Evolutionary conservation across 176 grass and related monocot species (phyloP).

Genomic region (Neostapfia colusana): DNA sequence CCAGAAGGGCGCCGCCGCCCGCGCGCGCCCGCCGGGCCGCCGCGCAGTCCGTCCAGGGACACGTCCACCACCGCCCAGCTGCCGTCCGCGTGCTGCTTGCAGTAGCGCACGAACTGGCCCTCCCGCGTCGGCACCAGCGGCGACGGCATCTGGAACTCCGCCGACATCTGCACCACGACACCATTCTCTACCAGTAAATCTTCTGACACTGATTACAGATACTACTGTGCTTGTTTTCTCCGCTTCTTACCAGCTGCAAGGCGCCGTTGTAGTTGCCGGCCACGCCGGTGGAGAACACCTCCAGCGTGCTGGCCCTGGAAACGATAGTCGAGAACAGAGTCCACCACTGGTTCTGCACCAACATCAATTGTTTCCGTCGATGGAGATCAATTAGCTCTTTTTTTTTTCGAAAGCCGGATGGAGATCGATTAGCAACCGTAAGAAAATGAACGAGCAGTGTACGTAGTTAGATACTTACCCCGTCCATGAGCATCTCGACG

Average conservation of each 20-base stretch:
- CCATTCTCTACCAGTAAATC: neutral
- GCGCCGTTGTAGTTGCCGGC: conserved; percentile 86
- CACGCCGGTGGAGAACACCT: conserved; percentile 78
- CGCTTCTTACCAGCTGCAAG: conserved; percentile 58
- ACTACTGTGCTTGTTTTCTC: no score
- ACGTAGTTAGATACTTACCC: conserved; percentile 46
- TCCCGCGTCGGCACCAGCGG: conserved; percentile 79
- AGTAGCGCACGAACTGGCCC: conserved; percentile 78
- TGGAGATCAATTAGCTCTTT: neutral
- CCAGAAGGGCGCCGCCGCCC: conserved; percentile 71
- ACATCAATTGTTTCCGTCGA: neutral
- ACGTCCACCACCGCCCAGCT: conserved; percentile 88
- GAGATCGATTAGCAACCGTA: neutral
- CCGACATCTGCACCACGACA: conserved; percentile 55
- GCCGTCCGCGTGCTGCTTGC: conserved; percentile 73
- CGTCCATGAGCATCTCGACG: conserved; percentile 85
- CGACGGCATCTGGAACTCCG: conserved; percentile 80
- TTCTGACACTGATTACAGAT: neutral
- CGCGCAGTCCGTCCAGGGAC: conserved; percentile 60
- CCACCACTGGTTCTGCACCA: conserved; percentile 66
- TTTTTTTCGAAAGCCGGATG: no score
- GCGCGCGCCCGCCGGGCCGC: neutral
- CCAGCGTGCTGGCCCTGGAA: conserved; percentile 55
- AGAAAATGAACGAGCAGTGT: neutral
- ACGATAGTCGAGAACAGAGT: conserved; percentile 83